Percentiles rank a stretch among this genome's conserved stretches.
phyloP scores from a whole-genome alignment of 441 rosid genomes.

The Theobroma grandiflorum region DNA sequence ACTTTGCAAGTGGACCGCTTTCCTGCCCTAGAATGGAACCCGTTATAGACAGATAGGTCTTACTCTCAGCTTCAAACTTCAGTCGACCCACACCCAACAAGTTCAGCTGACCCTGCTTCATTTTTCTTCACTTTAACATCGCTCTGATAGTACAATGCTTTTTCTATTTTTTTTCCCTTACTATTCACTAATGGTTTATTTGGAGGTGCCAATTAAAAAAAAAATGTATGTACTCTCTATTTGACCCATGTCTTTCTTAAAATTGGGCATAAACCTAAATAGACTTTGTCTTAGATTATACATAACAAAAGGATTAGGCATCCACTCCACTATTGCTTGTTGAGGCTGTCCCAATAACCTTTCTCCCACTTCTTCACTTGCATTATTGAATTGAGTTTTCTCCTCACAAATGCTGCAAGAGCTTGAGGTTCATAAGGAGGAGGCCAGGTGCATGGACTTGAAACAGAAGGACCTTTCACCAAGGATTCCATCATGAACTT shows the following conservation, averaged over 20 bases:
- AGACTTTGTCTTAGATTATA: not conserved
- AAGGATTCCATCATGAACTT: constrained; percentile 61
- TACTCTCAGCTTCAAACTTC: not conserved
- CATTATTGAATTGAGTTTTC: constrained; percentile 48
- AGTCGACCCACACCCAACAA: not conserved
- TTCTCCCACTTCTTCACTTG: constrained; percentile 71
- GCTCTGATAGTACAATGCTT: not conserved
- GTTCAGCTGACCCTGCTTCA: not conserved
- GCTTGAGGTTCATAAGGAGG: constrained; percentile 56
- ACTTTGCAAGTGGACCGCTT: not conserved
- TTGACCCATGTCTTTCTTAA: not conserved
- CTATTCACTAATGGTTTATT: not conserved
- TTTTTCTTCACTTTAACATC: not conserved
- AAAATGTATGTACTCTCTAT: not conserved
- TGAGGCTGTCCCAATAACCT: constrained; percentile 46
- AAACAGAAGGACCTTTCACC: constrained; percentile 50
- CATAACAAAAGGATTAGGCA: not conserved
- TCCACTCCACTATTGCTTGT: not conserved
- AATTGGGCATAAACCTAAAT: not conserved
- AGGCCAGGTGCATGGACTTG: constrained; percentile 62
- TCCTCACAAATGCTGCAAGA: constrained; percentile 48
- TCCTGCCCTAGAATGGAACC: not conserved
- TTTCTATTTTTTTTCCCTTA: not conserved
- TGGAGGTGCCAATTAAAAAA: not conserved
- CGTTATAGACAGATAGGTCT: not conserved